phyloP scores from a whole-genome alignment of 805 yeast genomes.

The Zygosaccharomyces siamensis region DNA sequence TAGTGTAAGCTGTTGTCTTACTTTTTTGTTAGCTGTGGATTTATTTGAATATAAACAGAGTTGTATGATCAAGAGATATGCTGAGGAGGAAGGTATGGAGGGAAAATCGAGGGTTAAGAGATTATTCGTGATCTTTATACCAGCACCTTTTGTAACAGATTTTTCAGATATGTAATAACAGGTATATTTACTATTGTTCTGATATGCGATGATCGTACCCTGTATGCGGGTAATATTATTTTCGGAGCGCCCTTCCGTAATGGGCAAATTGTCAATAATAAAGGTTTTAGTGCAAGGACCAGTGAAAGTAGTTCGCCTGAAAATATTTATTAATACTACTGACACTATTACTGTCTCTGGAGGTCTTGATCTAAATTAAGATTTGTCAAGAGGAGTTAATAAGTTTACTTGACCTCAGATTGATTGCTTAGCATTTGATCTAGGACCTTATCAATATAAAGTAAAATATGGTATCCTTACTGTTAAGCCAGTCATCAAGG shows the following conservation, averaged over 20 bases:
- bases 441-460: background rate
- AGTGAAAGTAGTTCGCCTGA: background rate
- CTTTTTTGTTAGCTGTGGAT: background rate
- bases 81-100: background rate
- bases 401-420: background rate
- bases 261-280: slow-evolving; percentile 5
- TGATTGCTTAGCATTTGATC: background rate
- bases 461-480: slow-evolving; percentile 1
- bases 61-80: background rate
- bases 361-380: too few relatives aligned
- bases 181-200: background rate
- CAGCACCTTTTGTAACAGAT: too few relatives aligned
- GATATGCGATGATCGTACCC: background rate
- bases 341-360: background rate
- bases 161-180: background rate
- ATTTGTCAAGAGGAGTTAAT: background rate
- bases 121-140: too few relatives aligned
- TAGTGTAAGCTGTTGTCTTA: background rate
- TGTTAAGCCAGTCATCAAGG: slow-evolving; percentile 3
- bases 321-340: background rate
- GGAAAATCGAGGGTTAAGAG: too few relatives aligned
- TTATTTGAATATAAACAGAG: too few relatives aligned
- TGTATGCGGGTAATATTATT: slow-evolving; percentile 1
- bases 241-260: slow-evolving; percentile 1
- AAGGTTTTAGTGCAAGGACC: background rate